Evolutionary conservation across 257 asterid species (phyloP), one percentile per base, ranked within the genome.

Genomic region (Solanum tacnaense): DNA sequence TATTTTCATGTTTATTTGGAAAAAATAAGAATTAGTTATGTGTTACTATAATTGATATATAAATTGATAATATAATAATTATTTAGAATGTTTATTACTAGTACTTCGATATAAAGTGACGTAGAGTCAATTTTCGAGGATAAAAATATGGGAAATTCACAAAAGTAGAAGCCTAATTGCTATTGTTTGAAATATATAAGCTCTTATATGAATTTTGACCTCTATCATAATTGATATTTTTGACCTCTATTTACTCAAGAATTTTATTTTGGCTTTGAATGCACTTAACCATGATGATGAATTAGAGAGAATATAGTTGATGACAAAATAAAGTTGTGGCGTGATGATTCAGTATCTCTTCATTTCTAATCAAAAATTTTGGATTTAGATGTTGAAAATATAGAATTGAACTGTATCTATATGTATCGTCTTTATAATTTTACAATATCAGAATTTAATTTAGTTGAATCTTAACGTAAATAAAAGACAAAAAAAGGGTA

Each of bases 231-330:
- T 20, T 20, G 67, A 56, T 58, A 58, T 3, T 58, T 92, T 92
- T 94, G 93, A 92, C 92, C 94, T 90, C 95, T 93, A 89, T 91
- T 91, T 88, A 93, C 96, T 73, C 86, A 70, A 82, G 44, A 70
- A 25, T 79, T 32, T 79, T 20, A 15, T 52, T 84, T 13, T 21
- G 16, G 23, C 11, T 44, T 12, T 70, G 35, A 29, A 18, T 44
- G 39, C 56, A 39, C 75, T 38, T 56, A 70, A 34, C 20, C 60
- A 35, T 31, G 25, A 71, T 71, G 35, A 75, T 52, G 62, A 5
- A 20, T 13, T 68, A 27, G 36, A 1, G 23, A 35, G 46, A 20
- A 71, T 7, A 29, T 35, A 31, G 46, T 73, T 20, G 12, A 7
- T n/a, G 32, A 12, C 8, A 16, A 81, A 32, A 79, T 16, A 23